phyloP scores from a whole-genome alignment of 768 basidiomycete genomes.

The Serendipita indica region DNA sequence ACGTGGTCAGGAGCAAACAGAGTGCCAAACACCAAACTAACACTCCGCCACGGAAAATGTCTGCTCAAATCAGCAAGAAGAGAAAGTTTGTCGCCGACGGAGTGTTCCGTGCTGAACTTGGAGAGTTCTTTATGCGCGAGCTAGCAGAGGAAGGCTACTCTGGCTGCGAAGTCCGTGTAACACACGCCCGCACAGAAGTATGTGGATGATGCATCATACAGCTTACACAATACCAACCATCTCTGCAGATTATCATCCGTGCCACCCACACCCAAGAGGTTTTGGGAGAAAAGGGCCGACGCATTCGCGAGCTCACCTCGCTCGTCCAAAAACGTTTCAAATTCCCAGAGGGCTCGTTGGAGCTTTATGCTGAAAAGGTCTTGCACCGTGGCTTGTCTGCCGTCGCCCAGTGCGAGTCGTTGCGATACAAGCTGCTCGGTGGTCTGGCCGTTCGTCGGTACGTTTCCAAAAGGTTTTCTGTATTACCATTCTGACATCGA shows the following conservation, averaged over 20 bases:
- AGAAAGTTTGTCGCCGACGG: slow-evolving; percentile 97
- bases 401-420: slow-evolving; percentile 94
- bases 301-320: slow-evolving; percentile 95
- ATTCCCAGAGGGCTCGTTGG: slow-evolving; percentile 97
- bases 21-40: slow-evolving; percentile 7
- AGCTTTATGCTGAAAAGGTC: slow-evolving; percentile 99
- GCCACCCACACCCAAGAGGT: slow-evolving; percentile 99
- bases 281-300: slow-evolving; percentile 96
- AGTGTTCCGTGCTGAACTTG: slow-evolving; percentile 98
- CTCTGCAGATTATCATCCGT: slow-evolving; percentile 87
- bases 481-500: background rate
- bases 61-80: slow-evolving; percentile 89
- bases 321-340: slow-evolving; percentile 99
- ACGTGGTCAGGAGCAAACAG: slow-evolving; percentile 7
- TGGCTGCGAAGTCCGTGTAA: slow-evolving; percentile 98
- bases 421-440: slow-evolving; percentile 98
- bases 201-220: slow-evolving; percentile 8
- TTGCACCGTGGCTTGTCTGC: slow-evolving; percentile 96
- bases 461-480: slow-evolving; percentile 23
- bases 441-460: slow-evolving; percentile 97
- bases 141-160: slow-evolving; percentile 99
- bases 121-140: slow-evolving; percentile 97
- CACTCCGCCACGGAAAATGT: slow-evolving; percentile 31
- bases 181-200: slow-evolving; percentile 96
- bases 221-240: background rate